Conservation (phyloP, 2,329 filamentous ascomycete genomes). For the Nectriaceae sp. region DNA sequence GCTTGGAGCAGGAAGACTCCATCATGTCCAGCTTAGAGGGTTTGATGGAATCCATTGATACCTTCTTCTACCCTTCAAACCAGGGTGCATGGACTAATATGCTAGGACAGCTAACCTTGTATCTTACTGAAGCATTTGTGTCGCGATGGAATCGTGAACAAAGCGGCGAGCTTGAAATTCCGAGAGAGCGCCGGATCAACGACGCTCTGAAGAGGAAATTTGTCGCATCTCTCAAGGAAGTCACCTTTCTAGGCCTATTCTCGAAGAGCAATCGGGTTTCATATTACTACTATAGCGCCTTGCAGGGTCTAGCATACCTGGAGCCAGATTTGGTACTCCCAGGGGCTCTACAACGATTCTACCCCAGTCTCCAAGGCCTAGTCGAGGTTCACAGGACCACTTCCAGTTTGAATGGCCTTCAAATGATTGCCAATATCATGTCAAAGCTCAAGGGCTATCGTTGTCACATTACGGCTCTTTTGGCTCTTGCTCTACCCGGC, state of each 20-base stretch:
- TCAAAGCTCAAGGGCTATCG: conserved; percentile 92
- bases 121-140: conserved; percentile 93
- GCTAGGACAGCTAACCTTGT: conserved; percentile 86
- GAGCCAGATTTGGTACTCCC: conserved; percentile 91
- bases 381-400: conserved; percentile 97
- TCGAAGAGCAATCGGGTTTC: conserved; percentile 92
- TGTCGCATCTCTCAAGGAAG: conserved; percentile 84
- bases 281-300: conserved; percentile 85
- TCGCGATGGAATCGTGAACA: conserved; percentile 97
- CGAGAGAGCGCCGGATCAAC: conserved; percentile 76
- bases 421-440: conserved; percentile 91
- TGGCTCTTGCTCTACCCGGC: conserved; percentile 90
- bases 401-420: conserved; percentile 86
- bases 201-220: conserved; percentile 84
- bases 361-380: conserved; percentile 92
- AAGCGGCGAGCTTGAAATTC: conserved; percentile 87
- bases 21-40: conserved; percentile 85
- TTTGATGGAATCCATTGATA: conserved; percentile 91
- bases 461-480: conserved; percentile 89
- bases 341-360: conserved; percentile 92
- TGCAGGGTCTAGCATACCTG: conserved; percentile 86
- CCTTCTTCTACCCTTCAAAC: conserved; percentile 98
- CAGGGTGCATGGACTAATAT: conserved; percentile 89
- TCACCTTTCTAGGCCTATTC: conserved; percentile 98
- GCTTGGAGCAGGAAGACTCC: conserved; percentile 75